These are phyloP conservation scores for Cutaneotrichosporon sp. DNA, from an alignment of 1,284 basidiomycete species.

Conservation along the genomic window DNA sequence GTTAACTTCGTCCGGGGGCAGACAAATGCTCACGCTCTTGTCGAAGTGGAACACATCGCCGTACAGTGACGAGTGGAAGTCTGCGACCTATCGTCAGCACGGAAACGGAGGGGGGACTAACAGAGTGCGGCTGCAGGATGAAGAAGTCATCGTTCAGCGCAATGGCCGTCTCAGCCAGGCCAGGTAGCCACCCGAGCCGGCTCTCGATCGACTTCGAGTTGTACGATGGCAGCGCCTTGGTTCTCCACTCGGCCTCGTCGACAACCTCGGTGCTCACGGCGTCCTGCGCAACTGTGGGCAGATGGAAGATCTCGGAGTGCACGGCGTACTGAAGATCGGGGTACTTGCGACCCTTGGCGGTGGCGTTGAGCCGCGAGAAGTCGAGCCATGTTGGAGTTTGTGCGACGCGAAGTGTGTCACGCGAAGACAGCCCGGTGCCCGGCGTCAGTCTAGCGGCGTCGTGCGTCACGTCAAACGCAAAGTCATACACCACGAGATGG, in stretches of 20 bases:
- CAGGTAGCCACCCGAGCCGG: slow-evolving; percentile 46
- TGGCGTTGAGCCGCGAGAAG: slow-evolving; percentile 38
- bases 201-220: slow-evolving; percentile 53
- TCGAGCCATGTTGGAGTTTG: slow-evolving; percentile 50
- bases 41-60: slow-evolving; percentile 50
- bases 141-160: slow-evolving; percentile 52
- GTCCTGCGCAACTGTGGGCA: slow-evolving; percentile 35
- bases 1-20: neutral
- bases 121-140: slow-evolving; percentile 8
- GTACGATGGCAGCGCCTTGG: slow-evolving; percentile 46
- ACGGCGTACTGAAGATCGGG: slow-evolving; percentile 41
- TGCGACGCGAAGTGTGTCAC: slow-evolving; percentile 36
- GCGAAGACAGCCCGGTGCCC: no score
- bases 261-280: slow-evolving; percentile 26
- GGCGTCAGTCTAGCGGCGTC: neutral
- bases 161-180: slow-evolving; percentile 42
- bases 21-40: slow-evolving; percentile 28
- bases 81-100: slow-evolving; percentile 31
- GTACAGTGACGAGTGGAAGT: slow-evolving; percentile 48
- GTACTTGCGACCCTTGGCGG: slow-evolving; percentile 19
- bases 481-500: slow-evolving; percentile 47
- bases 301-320: slow-evolving; percentile 49
- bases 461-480: slow-evolving; percentile 26
- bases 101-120: neutral
- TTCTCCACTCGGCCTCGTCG: slow-evolving; percentile 39